phyloP scores from a whole-genome alignment of 225 moss, liverwort and hornwort genomes.

The Climacium dendroides region DNA sequence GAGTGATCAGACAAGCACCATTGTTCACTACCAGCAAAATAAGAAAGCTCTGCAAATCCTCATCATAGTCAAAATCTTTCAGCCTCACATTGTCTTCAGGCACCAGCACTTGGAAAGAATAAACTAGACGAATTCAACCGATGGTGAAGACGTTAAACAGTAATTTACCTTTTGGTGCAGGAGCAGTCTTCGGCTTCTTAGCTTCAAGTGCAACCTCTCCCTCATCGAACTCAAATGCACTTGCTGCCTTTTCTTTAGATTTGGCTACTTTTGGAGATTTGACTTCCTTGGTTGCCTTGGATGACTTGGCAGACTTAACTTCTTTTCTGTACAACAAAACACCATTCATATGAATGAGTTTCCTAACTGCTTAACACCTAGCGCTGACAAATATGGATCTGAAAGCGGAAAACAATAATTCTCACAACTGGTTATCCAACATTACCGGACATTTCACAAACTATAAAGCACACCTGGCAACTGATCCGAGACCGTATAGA shows the following conservation, averaged over 20 bases:
- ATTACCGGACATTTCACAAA: neutral
- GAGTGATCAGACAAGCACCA: neutral
- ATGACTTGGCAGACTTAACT: neutral
- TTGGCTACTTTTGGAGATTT: conserved; percentile 15
- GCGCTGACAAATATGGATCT: neutral
- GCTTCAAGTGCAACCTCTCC: conserved; percentile 2
- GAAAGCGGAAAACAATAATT: neutral
- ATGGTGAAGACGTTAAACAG: neutral
- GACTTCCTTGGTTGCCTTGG: neutral
- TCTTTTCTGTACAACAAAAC: conserved; percentile 15
- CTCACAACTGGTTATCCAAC: neutral
- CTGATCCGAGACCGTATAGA: neutral
- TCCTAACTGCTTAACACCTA: neutral
- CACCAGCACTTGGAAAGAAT: neutral
- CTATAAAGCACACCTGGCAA: neutral
- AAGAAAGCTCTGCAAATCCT: neutral
- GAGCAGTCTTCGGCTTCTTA: conserved; percentile 9
- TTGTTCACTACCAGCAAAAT: neutral
- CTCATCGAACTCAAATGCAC: conserved; percentile 30
- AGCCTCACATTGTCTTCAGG: neutral
- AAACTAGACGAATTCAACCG: neutral
- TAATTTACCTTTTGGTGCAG: conserved; percentile 4
- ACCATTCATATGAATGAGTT: neutral
- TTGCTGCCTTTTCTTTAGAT: conserved; percentile 20
- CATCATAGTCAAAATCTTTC: neutral